Base-by-base conservation (phyloP, 2,329 filamentous ascomycete species). In the Verticillium isaacii region DNA sequence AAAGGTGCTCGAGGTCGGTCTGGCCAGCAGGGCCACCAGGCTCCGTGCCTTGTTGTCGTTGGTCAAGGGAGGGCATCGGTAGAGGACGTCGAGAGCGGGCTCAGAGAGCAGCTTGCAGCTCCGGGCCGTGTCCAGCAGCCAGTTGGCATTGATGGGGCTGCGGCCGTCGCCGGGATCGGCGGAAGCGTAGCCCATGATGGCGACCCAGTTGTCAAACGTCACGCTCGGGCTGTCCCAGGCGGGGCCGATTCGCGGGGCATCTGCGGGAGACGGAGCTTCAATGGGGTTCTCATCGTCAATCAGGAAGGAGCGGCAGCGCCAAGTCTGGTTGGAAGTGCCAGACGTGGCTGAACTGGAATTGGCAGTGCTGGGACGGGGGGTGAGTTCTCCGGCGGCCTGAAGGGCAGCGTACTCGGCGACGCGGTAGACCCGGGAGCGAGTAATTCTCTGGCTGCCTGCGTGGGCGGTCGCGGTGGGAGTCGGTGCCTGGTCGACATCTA, bases 41-140 rank as follows among this genome's bases (percentile, higher is more conserved):
- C 74, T 74, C 66, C 76, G 77, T 50, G 77, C 75, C 71, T 79
- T 82, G 61, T 73, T 68, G 60, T 75, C 68, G 39, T 70, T 75
- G 62, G 83, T 80, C 55, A 95, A 77, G 1, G 87, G 87, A 9
- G 91, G 91, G 5, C 80, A 85, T 56, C 83, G 80, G 71, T 95
- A 95, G 5, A 96, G 79, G 1, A 85, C 88, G 5, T 87, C 87
- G 58, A 95, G 74, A 1, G 90, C 90, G 5, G 92, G 89, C 68
- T 93, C 91, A 0, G 84, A 77, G 62, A 93, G 92, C 2, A 80
- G 73, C 58, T 80, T 84, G 67, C 89, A 93, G 17, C 86, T 76
- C 2, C 82, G 79, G 39, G 89, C 86, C 55, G 84, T 77, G n/a
- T 80, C 78, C 11, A 89, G 74, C 7, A 96, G 82, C 89, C 89